Evolutionary conservation across 345 rosid species (phyloP), one percentile per base, ranked within the genome.

Genomic region (Cardamine occulta): DNA sequence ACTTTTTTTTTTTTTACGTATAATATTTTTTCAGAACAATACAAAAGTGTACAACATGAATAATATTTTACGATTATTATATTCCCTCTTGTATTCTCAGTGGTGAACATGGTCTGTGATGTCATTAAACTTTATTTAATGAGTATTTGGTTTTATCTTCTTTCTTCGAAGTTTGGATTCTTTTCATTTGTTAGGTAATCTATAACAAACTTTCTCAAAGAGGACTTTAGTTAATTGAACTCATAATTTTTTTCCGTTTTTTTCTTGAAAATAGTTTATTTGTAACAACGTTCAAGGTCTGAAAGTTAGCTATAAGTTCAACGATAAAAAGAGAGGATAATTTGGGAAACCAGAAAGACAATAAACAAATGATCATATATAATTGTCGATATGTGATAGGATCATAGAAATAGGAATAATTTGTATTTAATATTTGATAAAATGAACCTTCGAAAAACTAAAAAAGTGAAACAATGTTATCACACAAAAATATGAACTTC

Each of bases 91-190:
- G 57, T 68, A 31, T 63, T 17, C 35, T n/a, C 59, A 63, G 44
- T 63, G 24, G 75, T 63, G 47, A 69, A 51, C 69, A 52, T 60
- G 74, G 42, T 17, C 29, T 51, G 10, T 31, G 69, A 42, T 60
- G 58, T 62, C 74, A 62, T 32, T 52, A 3, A 60, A 53, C 63
- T 61, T 75, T 68, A 60, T 17, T 6, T 37, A 45, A 15, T 31
- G 53, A 54, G 19, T 37, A 26, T 8, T 29, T 26, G 31, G 28
- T 67, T 67, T 67, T 52, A 68, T 40, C 63, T 19, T 40, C 63
- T 68, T 75, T 60, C 31, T 48, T 57, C 49, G n/a, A 40, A 29
- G 31, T 53, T 39, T 1, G 24, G 28, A 69, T 61, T 52, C 14
- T 15, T 40, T 17, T 39, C 18, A 37, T 24, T 23, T 57, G 7